Percentiles rank a stretch among this genome's conserved stretches.
Evolutionary conservation across 169 alveolate species (phyloP).

Genomic region (Prorocentrum cordatum): DNA sequence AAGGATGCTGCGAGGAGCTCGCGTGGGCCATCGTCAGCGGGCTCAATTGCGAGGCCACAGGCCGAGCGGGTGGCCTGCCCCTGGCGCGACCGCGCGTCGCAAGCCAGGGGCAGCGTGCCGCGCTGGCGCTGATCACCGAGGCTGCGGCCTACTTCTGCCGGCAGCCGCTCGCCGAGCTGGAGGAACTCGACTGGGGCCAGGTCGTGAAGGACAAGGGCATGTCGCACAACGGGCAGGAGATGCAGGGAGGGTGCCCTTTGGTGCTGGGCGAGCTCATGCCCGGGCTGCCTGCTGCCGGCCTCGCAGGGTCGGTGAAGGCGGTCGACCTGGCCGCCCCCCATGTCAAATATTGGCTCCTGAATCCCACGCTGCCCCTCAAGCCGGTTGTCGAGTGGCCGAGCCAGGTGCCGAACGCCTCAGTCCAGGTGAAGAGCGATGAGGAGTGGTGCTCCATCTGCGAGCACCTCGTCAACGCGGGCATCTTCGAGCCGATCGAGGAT

Average conservation of each 20-base stretch:
- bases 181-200: not conserved
- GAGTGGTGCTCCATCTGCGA: not conserved
- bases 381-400: not conserved
- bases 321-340: not conserved
- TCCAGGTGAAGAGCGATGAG: not conserved
- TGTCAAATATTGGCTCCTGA: not conserved
- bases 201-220: not conserved
- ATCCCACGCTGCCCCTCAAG: not conserved
- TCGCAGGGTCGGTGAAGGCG: not conserved
- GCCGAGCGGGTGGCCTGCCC: too few relatives aligned
- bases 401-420: not conserved
- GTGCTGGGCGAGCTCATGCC: not conserved
- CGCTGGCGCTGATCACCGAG: too few relatives aligned
- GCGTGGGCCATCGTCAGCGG: too few relatives aligned
- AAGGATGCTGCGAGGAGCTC: too few relatives aligned
- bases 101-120: too few relatives aligned
- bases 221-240: not conserved
- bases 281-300: not conserved
- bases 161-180: too few relatives aligned
- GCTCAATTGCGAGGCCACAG: too few relatives aligned
- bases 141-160: too few relatives aligned
- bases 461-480: not conserved
- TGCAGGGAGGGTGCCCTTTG: not conserved
- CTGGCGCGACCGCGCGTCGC: too few relatives aligned
- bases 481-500: not conserved